Percentiles rank a stretch among this genome's conserved stretches.
phyloP scores from a whole-genome alignment of 495 filamentous ascomycete genomes.

The Parachaetomium inaequale region DNA sequence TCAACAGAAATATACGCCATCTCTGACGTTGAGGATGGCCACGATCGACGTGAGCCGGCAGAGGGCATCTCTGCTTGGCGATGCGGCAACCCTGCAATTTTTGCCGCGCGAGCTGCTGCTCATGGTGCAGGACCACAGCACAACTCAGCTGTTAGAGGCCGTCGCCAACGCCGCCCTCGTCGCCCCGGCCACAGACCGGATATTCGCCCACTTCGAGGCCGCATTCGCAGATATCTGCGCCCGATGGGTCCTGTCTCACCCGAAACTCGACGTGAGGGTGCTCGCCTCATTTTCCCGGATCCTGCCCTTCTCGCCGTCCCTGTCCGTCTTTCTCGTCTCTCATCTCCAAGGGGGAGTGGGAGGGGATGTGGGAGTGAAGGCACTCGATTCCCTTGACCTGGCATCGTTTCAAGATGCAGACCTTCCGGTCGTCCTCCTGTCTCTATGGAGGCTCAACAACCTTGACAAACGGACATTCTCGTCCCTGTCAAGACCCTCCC shows the following conservation, averaged over 20 bases:
- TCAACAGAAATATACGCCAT: slow-evolving; percentile 2
- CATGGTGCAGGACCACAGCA: slow-evolving; percentile 59
- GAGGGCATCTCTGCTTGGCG: slow-evolving; percentile 37
- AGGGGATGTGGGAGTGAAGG: not conserved
- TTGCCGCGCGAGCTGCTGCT: slow-evolving; percentile 63
- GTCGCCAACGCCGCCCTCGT: slow-evolving; percentile 65
- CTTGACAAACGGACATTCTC: slow-evolving; percentile 66
- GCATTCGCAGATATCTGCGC: slow-evolving; percentile 77
- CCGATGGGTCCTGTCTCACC: slow-evolving; percentile 57
- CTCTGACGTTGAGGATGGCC: slow-evolving; percentile 38
- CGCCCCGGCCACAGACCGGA: slow-evolving; percentile 57
- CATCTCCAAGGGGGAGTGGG: slow-evolving; percentile 25
- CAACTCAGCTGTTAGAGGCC: slow-evolving; percentile 64
- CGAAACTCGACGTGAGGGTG: slow-evolving; percentile 46
- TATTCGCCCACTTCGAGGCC: slow-evolving; percentile 67
- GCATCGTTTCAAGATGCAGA: slow-evolving; percentile 25
- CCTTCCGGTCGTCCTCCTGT: slow-evolving; percentile 53
- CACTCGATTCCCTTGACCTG: slow-evolving; percentile 24
- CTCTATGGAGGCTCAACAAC: slow-evolving; percentile 71
- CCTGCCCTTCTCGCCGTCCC: slow-evolving; percentile 71
- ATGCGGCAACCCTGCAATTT: slow-evolving; percentile 45
- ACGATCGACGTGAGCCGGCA: slow-evolving; percentile 42
- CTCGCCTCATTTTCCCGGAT: slow-evolving; percentile 74
- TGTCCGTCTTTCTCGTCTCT: slow-evolving; percentile 51
- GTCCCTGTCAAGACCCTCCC: slow-evolving; percentile 57